Evolutionary conservation across 148 eudicot species (phyloP).

Genomic region (Talinum fruticosum): DNA sequence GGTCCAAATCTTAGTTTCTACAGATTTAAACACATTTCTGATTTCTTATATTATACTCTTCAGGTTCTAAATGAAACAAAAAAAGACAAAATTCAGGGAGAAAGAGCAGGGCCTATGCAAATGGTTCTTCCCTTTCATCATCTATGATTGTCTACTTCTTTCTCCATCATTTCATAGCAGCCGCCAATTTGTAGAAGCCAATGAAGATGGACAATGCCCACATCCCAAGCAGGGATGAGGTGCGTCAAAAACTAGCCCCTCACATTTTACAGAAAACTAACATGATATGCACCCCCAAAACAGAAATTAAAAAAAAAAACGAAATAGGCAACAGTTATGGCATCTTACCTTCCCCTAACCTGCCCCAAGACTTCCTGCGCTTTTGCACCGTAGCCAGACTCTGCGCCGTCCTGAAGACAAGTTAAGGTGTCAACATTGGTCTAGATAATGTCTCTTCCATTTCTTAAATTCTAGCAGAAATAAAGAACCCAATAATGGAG

Average conservation of each 20-base stretch:
- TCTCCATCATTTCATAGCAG: not conserved
- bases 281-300: not conserved
- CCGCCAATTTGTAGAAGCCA: not conserved
- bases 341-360: slow-evolving; percentile 81
- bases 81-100: not conserved
- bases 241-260: not conserved
- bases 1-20: not conserved
- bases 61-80: not conserved
- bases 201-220: not conserved
- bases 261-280: not conserved
- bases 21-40: not conserved
- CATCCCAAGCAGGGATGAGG: not conserved
- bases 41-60: not conserved
- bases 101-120: not conserved
- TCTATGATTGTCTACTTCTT: too few relatives aligned
- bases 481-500: not conserved
- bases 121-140: not conserved
- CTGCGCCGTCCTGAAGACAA: slow-evolving; percentile 72
- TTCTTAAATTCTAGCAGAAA: not conserved
- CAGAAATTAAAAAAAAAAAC: not conserved
- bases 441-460: not conserved
- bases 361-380: slow-evolving; percentile 93
- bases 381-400: slow-evolving; percentile 89
- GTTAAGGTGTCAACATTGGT: not conserved
- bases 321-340: not conserved